These are phyloP conservation scores for Dothistroma pini DNA, from an alignment of 2,329 filamentous ascomycete species.

Conservation along the genomic window DNA sequence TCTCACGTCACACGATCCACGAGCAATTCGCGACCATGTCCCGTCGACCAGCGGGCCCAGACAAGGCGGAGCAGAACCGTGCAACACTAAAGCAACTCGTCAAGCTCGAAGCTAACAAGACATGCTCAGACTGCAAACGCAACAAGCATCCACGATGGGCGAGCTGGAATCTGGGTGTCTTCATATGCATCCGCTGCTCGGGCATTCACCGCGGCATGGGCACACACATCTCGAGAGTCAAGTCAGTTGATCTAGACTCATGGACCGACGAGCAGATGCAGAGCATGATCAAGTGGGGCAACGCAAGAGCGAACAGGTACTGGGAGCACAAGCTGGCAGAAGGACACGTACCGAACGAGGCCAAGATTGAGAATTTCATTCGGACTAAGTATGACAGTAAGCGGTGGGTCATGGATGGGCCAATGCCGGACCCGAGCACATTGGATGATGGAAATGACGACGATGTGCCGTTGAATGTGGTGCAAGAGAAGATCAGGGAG, in stretches of 20 bases:
- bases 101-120: slow-evolving; percentile 93
- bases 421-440: slow-evolving; percentile 86
- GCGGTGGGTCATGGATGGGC: slow-evolving; percentile 98
- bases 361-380: slow-evolving; percentile 99
- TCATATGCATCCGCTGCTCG: slow-evolving; percentile 93
- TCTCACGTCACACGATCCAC: background rate
- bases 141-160: slow-evolving; percentile 99
- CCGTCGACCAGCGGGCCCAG: slow-evolving; percentile 68
- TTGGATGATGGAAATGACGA: slow-evolving; percentile 71
- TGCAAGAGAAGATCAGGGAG: slow-evolving; percentile 67
- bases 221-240: slow-evolving; percentile 96
- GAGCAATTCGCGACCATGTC: slow-evolving; percentile 58
- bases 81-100: slow-evolving; percentile 90
- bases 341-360: slow-evolving; percentile 89
- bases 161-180: slow-evolving; percentile 96
- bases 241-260: slow-evolving; percentile 94
- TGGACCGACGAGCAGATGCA: slow-evolving; percentile 99
- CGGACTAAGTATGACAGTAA: slow-evolving; percentile 98
- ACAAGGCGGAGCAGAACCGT: slow-evolving; percentile 89
- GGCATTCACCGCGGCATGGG: slow-evolving; percentile 99
- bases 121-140: slow-evolving; percentile 96
- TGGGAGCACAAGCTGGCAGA: slow-evolving; percentile 94
- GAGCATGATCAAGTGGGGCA: slow-evolving; percentile 93
- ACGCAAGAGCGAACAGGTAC: slow-evolving; percentile 94
- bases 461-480: slow-evolving; percentile 66